A percentile compares a stretch with the other conserved stretches of the same genome.
phyloP scores from a whole-genome alignment of 352 stramenopile species.

The Phytopythium delawarense region DNA sequence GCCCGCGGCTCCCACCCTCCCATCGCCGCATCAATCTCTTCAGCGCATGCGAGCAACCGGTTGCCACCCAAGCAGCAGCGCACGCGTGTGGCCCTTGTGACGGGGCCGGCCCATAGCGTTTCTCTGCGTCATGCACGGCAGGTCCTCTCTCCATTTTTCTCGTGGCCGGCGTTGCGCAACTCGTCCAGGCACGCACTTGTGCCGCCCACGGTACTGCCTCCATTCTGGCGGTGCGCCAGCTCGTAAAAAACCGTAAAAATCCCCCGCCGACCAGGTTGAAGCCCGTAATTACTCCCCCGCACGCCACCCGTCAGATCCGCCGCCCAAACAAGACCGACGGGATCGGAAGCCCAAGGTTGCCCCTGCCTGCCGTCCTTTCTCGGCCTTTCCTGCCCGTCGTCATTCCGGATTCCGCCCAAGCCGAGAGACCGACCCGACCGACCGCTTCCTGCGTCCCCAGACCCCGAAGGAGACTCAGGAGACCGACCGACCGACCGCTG shows the following conservation, averaged over 20 bases:
- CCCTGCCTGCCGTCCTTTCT: neutral
- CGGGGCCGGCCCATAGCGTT: neutral
- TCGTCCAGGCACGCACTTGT: neutral
- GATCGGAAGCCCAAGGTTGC: neutral
- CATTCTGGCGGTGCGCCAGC: constrained; percentile 1
- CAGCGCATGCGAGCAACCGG: neutral
- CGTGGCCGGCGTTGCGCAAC: constrained; percentile 1
- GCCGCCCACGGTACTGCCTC: neutral
- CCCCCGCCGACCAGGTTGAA: constrained; percentile 6
- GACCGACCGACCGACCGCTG: neutral
- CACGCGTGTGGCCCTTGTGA: neutral
- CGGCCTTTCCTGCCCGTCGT: neutral
- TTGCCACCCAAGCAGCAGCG: neutral
- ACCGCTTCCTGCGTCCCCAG: neutral
- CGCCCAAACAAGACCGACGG: constrained; percentile 3
- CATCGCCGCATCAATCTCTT: neutral
- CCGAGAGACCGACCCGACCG: neutral
- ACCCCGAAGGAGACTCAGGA: neutral
- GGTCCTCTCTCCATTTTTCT: neutral
- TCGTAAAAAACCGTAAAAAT: constrained; percentile 7
- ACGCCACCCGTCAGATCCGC: neutral
- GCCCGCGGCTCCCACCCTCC: neutral
- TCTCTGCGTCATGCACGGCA: constrained; percentile 1
- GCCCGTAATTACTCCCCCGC: constrained; percentile 7
- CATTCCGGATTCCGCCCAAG: constrained; percentile 9